Evolutionary conservation across 2,329 filamentous ascomycete genomes (phyloP).

Genomic region (Alternaria incomplexa): DNA sequence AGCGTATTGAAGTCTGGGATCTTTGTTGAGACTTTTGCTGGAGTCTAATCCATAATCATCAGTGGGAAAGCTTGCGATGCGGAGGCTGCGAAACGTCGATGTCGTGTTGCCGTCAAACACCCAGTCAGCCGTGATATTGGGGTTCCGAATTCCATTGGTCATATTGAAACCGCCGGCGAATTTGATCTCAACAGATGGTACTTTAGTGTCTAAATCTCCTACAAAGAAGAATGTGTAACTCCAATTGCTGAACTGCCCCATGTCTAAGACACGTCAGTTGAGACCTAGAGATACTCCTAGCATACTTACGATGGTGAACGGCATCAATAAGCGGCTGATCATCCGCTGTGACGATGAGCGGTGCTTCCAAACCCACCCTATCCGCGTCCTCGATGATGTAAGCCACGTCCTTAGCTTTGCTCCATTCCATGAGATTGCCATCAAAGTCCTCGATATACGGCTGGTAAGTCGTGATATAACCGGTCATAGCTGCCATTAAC

Average conservation of each 20-base stretch:
- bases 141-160: neutral
- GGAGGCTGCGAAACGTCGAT: neutral
- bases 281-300: neutral
- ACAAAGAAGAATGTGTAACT: too few relatives aligned
- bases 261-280: neutral
- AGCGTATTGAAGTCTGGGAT: neutral
- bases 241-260: neutral
- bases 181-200: too few relatives aligned
- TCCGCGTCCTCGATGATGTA: conserved; percentile 25
- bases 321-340: conserved; percentile 10
- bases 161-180: neutral
- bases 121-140: neutral
- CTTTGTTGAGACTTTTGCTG: neutral
- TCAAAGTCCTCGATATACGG: conserved; percentile 36
- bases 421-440: conserved; percentile 33
- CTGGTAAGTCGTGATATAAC: conserved; percentile 44
- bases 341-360: conserved; percentile 21
- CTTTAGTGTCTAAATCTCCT: too few relatives aligned
- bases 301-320: conserved; percentile 22
- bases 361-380: conserved; percentile 24
- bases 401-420: conserved; percentile 17
- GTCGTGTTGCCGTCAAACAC: neutral
- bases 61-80: neutral
- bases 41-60: neutral
- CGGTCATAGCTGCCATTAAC: conserved; percentile 48